Evolutionary conservation across 176 grass and related monocot species (phyloP).

Genomic region (Zoysia japonica): DNA sequence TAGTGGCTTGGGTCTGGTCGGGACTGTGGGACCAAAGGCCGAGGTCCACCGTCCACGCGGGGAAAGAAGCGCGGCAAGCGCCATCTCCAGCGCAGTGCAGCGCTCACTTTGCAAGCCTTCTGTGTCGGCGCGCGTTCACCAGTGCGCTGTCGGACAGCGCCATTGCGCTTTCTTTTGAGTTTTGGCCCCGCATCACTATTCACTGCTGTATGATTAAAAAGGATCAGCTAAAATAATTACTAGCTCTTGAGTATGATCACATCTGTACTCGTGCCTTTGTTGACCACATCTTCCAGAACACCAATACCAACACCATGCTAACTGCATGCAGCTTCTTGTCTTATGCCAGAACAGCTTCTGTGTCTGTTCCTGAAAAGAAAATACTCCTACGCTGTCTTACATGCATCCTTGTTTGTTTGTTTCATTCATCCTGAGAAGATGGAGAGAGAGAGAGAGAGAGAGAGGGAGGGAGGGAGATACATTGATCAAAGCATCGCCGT

Average conservation of each 20-base stretch:
- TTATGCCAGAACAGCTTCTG: neutral
- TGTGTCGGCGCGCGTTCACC: too few species aligned
- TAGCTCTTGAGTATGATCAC: neutral
- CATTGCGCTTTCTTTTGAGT: conserved; percentile 30
- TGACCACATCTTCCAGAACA: conserved; percentile 2
- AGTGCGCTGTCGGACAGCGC: too few species aligned
- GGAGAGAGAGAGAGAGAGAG: neutral
- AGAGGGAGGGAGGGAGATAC: neutral
- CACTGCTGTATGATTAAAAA: neutral
- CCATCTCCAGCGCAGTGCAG: too few species aligned
- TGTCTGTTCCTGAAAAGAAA: neutral
- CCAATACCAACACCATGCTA: neutral
- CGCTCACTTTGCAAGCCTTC: too few species aligned
- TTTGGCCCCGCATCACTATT: neutral
- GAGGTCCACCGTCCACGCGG: too few species aligned
- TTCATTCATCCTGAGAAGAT: neutral
- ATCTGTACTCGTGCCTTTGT: neutral
- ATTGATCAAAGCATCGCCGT: neutral
- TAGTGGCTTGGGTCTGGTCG: too few species aligned
- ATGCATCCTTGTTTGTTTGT: conserved; percentile 2
- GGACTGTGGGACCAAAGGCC: too few species aligned
- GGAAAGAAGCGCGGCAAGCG: too few species aligned
- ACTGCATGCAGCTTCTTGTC: conserved; percentile 26
- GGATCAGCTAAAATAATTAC: too few species aligned
- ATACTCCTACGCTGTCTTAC: neutral